Conservation (phyloP, 371 early-diverging fungal species). For the Mycotypha africana region DNA sequence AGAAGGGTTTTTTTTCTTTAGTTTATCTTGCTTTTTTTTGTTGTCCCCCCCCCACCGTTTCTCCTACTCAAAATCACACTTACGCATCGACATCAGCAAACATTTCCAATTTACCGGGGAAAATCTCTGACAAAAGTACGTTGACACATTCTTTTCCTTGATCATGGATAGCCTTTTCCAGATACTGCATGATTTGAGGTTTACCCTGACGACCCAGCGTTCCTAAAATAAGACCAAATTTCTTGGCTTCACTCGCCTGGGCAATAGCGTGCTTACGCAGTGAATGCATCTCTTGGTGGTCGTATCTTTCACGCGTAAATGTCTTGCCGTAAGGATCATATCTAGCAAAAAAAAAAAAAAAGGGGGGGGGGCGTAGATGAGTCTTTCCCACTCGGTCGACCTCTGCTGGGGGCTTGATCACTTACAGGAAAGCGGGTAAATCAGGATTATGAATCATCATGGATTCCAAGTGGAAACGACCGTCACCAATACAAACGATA, state of each 20-base stretch:
- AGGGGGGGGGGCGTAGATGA: no score
- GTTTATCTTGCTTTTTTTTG: no score
- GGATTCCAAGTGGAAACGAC: conserved; percentile 99
- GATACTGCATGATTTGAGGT: conserved; percentile 82
- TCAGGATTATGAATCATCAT: conserved; percentile 99
- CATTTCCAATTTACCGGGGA: conserved; percentile 84
- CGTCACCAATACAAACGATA: conserved; percentile 91
- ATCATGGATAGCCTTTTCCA: conserved; percentile 60
- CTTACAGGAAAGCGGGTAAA: conserved; percentile 80
- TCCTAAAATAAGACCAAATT: conserved; percentile 90
- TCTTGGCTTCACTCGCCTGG: conserved; percentile 65
- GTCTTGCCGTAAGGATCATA: conserved; percentile 97
- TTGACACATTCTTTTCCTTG: conserved; percentile 65
- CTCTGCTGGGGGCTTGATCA: no score
- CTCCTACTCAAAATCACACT: conserved; percentile 20
- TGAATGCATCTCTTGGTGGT: conserved; percentile 88
- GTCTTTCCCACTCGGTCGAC: no score
- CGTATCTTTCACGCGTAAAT: conserved; percentile 93
- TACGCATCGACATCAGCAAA: conserved; percentile 87
- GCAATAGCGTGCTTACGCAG: conserved; percentile 82
- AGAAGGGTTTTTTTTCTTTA: background rate
- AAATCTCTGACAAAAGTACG: conserved; percentile 92
- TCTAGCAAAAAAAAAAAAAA: conserved; percentile 27
- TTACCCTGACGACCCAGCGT: conserved; percentile 99
- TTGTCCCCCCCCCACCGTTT: no score